Conservation (phyloP, 75 land plant species). For the Pseudotsuga menziesii region DNA sequence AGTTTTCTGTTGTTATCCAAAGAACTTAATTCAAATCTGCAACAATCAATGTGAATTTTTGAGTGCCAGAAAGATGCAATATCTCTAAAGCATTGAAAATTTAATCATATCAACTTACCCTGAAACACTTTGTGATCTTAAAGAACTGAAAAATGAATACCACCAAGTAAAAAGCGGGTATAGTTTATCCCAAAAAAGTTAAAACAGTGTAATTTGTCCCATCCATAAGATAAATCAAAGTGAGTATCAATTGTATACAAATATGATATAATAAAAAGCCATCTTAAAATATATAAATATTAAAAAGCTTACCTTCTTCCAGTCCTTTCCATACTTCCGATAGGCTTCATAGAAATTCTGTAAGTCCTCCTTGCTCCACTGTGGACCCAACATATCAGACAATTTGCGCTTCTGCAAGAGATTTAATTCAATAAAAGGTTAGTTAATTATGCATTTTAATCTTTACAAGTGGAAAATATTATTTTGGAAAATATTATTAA, state of each 20-base stretch:
- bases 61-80: neutral
- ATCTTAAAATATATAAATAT: too few relatives aligned
- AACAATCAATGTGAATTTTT: neutral
- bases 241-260: neutral
- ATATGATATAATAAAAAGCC: neutral
- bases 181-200: neutral
- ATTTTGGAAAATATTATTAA: too few relatives aligned
- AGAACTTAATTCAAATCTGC: neutral
- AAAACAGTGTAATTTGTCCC: neutral
- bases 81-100: neutral
- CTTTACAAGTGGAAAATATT: too few relatives aligned
- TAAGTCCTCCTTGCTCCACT: slow-evolving; percentile 88
- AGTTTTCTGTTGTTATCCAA: neutral
- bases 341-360: slow-evolving; percentile 81
- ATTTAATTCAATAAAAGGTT: too few relatives aligned
- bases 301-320: slow-evolving; percentile 79
- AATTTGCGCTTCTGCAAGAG: slow-evolving; percentile 61
- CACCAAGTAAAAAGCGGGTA: neutral
- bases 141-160: neutral
- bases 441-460: too few relatives aligned
- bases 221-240: neutral
- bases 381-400: slow-evolving; percentile 81
- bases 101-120: neutral
- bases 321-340: slow-evolving; percentile 82
- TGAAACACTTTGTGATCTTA: neutral